Percentiles rank a stretch among this genome's conserved stretches.
Conservation (phyloP, 352 stramenopile genomes). For the Globisporangium takayamanum region DNA sequence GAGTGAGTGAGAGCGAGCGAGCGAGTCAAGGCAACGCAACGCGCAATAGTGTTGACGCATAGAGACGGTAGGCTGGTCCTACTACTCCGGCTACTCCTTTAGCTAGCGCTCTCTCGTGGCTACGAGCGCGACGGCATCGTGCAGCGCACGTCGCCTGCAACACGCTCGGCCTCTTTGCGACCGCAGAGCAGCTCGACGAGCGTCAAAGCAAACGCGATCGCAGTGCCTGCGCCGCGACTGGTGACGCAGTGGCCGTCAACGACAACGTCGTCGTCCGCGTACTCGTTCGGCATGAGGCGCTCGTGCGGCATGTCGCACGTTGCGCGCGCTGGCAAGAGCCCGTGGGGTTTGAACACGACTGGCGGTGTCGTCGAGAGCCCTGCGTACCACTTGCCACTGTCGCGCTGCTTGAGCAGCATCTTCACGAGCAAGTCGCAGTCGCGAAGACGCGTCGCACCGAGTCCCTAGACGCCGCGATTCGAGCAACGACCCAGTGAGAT, state of each 20-base stretch:
- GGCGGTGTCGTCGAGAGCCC: constrained; percentile 42
- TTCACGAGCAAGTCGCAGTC: constrained; percentile 57
- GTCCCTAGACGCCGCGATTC: constrained; percentile 21
- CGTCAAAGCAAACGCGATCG: constrained; percentile 43
- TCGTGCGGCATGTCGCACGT: constrained; percentile 44
- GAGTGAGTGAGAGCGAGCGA: too few species aligned
- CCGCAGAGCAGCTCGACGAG: constrained; percentile 53
- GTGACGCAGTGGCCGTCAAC: constrained; percentile 53
- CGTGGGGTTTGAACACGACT: constrained; percentile 36
- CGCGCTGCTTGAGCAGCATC: constrained; percentile 54
- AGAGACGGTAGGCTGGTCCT: too few species aligned
- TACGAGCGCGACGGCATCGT: constrained; percentile 1
- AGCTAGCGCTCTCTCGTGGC: too few species aligned
- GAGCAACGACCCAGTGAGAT: background rate
- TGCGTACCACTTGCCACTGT: constrained; percentile 41
- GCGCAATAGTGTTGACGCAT: too few species aligned
- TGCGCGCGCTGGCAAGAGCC: constrained; percentile 34
- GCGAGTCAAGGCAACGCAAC: too few species aligned
- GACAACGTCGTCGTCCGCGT: constrained; percentile 48
- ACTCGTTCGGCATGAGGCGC: constrained; percentile 36
- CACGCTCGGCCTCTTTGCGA: constrained; percentile 24
- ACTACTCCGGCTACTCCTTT: too few species aligned
- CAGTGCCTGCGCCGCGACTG: constrained; percentile 43
- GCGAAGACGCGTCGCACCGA: constrained; percentile 31
- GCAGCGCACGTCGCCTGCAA: constrained; percentile 35